phyloP scores from a whole-genome alignment of 2,329 filamentous ascomycete species.

The Calonectria hawksworthii region DNA sequence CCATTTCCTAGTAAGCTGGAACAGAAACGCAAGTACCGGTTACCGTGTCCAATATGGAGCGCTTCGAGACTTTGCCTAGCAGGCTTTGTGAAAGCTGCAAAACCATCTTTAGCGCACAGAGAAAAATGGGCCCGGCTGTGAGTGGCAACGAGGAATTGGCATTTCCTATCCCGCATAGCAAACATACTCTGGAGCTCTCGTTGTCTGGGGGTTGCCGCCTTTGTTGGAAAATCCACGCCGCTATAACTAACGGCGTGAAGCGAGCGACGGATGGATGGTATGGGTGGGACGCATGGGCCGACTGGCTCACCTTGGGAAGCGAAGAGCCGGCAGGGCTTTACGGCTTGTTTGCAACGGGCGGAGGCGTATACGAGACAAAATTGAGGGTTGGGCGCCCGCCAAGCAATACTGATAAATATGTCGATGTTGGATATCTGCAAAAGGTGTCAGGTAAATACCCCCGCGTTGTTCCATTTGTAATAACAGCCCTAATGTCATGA shows the following conservation, averaged over 20 bases:
- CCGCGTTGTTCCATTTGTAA: background rate
- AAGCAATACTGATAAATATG: background rate
- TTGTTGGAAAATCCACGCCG: background rate
- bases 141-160: background rate
- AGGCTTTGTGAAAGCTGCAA: background rate
- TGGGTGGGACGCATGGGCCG: background rate
- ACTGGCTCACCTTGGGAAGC: background rate
- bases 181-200: background rate
- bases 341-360: background rate
- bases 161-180: background rate
- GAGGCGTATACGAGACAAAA: background rate
- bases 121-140: background rate
- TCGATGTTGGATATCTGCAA: background rate
- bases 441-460: background rate
- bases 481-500: background rate
- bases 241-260: background rate
- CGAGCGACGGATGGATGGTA: background rate
- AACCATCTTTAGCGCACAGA: background rate
- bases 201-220: background rate
- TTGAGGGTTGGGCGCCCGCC: background rate
- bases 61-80: background rate
- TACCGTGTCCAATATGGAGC: background rate
- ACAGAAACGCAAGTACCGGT: background rate
- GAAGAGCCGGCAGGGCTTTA: background rate
- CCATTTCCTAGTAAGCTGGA: background rate